A percentile compares a stretch with the other conserved stretches of the same genome.
phyloP scores from a whole-genome alignment of 352 stramenopile genomes.

The Phytophthora citrophthora region DNA sequence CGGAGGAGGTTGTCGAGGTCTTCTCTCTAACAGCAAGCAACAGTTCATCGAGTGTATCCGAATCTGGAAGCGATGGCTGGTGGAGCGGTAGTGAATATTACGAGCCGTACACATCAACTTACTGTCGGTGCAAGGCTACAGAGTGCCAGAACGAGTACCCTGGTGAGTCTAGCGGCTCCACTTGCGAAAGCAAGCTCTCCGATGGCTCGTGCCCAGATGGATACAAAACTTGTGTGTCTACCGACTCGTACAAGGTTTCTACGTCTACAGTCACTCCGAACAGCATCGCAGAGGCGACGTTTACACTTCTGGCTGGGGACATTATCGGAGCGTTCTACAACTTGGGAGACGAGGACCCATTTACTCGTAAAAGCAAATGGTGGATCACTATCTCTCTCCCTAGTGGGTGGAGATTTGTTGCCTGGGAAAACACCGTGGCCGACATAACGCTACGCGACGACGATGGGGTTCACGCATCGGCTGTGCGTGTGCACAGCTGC shows the following conservation, averaged over 20 bases:
- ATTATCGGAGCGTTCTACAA: constrained; percentile 79
- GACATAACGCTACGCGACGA: constrained; percentile 53
- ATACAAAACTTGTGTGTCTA: constrained; percentile 76
- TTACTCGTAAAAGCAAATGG: constrained; percentile 58
- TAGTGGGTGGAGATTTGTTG: constrained; percentile 70
- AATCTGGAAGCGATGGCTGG: constrained; percentile 18
- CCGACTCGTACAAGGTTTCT: constrained; percentile 75
- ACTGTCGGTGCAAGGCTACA: constrained; percentile 67
- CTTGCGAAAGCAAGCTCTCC: constrained; percentile 53
- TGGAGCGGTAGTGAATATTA: constrained; percentile 20
- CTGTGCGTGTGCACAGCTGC: constrained; percentile 54
- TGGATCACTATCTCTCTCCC: constrained; percentile 78
- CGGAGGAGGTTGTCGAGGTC: constrained; percentile 30
- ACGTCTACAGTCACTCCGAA: constrained; percentile 61
- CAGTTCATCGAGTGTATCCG: constrained; percentile 29
- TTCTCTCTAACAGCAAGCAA: constrained; percentile 34
- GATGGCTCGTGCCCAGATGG: constrained; percentile 61
- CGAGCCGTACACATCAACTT: constrained; percentile 63
- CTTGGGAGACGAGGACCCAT: constrained; percentile 57
- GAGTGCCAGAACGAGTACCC: constrained; percentile 80
- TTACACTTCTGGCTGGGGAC: constrained; percentile 76
- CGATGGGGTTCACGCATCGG: constrained; percentile 14
- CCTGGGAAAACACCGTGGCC: constrained; percentile 63
- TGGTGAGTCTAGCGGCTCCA: constrained; percentile 41
- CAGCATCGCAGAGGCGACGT: constrained; percentile 68